A percentile compares a stretch with the other conserved stretches of the same genome.
Conservation (phyloP, 2,329 filamentous ascomycete genomes). For the Trichoderma lentiforme region DNA sequence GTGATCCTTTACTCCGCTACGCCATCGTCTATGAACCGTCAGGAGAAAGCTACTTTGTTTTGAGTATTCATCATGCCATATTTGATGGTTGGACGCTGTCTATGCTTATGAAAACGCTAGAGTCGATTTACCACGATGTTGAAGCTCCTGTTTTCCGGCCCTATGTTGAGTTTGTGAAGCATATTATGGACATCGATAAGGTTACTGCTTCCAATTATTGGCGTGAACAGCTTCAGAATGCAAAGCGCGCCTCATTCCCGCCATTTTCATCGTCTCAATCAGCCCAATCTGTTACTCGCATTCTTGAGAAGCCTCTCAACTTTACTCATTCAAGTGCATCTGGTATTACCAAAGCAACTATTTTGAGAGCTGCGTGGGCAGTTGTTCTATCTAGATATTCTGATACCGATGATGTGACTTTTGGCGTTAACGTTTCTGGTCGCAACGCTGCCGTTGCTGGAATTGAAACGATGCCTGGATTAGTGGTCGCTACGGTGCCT, state of each 20-base stretch:
- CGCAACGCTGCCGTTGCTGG: constrained; percentile 26
- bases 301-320: constrained; percentile 10
- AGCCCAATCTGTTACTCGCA: background rate
- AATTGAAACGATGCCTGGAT: constrained; percentile 28
- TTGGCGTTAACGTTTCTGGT: constrained; percentile 29
- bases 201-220: background rate
- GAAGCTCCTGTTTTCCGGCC: constrained; percentile 1
- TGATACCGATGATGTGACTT: constrained; percentile 24
- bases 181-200: background rate
- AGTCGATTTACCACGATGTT: background rate
- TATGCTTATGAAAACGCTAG: background rate
- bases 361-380: constrained; percentile 27
- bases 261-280: background rate
- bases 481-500: constrained; percentile 31
- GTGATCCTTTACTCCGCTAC: background rate
- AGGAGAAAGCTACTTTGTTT: constrained; percentile 7
- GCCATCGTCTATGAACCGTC: constrained; percentile 15
- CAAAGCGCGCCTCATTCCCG: constrained; percentile 14
- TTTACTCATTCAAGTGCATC: background rate
- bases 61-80: constrained; percentile 23
- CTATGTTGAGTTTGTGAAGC: constrained; percentile 20
- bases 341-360: constrained; percentile 21
- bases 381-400: constrained; percentile 24
- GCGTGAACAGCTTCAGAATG: background rate
- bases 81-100: constrained; percentile 26